phyloP scores from a whole-genome alignment of 1,284 basidiomycete genomes.

The Ganoderma resinaceum region DNA sequence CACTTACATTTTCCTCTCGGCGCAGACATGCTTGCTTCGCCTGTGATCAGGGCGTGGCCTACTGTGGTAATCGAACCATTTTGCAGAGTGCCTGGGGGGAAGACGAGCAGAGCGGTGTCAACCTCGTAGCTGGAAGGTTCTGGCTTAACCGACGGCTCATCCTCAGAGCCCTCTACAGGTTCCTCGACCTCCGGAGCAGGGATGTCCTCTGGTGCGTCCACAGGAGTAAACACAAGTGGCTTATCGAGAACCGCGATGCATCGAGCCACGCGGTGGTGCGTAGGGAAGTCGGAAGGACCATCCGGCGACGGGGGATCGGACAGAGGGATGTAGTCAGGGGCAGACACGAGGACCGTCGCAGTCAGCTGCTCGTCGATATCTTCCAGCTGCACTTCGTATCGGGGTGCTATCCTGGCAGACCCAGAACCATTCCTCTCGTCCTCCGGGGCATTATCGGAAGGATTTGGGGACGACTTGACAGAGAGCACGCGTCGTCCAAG shows the following conservation, averaged over 20 bases:
- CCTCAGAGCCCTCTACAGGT: slow-evolving; percentile 31
- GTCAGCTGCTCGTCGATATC: slow-evolving; percentile 64
- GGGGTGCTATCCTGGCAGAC: background rate
- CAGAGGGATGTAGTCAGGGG: slow-evolving; percentile 40
- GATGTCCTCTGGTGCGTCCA: slow-evolving; percentile 32
- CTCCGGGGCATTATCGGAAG: slow-evolving; percentile 26
- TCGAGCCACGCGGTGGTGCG: slow-evolving; percentile 54
- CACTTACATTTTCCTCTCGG: slow-evolving; percentile 84
- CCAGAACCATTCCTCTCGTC: slow-evolving; percentile 14
- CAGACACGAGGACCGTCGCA: slow-evolving; percentile 53
- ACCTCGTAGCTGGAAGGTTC: slow-evolving; percentile 40
- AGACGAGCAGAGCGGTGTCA: slow-evolving; percentile 82
- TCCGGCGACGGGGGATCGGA: slow-evolving; percentile 25
- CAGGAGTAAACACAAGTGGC: slow-evolving; percentile 47
- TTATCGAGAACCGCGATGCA: slow-evolving; percentile 74
- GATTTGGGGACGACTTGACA: slow-evolving; percentile 34
- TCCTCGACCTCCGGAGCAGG: slow-evolving; percentile 21
- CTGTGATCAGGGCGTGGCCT: slow-evolving; percentile 79
- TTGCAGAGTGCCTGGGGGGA: slow-evolving; percentile 73
- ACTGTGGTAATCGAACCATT: slow-evolving; percentile 56
- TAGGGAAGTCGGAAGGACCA: background rate
- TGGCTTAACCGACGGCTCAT: slow-evolving; percentile 33
- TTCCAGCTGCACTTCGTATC: slow-evolving; percentile 61
- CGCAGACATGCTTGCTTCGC: slow-evolving; percentile 85
- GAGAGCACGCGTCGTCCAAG: slow-evolving; percentile 67